Conservation (phyloP, 2,329 filamentous ascomycete genomes). For the Exophiala sideris region DNA sequence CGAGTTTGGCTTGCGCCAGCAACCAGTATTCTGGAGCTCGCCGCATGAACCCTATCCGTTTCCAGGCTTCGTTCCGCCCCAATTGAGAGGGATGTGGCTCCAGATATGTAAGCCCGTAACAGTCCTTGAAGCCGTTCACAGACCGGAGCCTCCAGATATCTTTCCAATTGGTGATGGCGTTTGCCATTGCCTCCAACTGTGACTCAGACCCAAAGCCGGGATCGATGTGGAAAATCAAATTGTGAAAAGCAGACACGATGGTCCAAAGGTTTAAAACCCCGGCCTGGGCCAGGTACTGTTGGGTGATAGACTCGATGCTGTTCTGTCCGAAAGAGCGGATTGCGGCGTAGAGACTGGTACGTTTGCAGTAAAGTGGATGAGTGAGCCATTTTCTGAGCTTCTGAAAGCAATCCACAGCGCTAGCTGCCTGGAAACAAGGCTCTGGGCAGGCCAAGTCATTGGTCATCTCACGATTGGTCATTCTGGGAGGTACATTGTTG, state of each 20-base stretch:
- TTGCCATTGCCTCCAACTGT: neutral
- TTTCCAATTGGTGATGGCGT: neutral
- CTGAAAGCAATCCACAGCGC: constrained; percentile 30
- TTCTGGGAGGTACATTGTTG: constrained; percentile 41
- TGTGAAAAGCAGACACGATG: constrained; percentile 1
- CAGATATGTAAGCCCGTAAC: neutral
- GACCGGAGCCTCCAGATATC: neutral
- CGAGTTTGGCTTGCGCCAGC: no score
- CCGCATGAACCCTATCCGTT: no score
- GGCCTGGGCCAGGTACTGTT: neutral
- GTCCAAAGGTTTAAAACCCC: constrained; percentile 5
- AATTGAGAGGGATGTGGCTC: no score
- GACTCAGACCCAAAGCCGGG: neutral
- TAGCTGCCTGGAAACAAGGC: constrained; percentile 38
- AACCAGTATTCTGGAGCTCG: no score
- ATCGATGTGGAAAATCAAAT: neutral
- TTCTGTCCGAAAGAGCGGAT: neutral
- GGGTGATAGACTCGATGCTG: neutral
- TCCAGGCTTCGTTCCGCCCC: no score
- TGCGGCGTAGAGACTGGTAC: no score
- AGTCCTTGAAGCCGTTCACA: no score
- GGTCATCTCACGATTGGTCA: constrained; percentile 41
- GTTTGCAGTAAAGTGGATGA: no score
- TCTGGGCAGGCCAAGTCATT: constrained; percentile 37
- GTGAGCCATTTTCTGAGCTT: no score